Evolutionary conservation across 2,329 filamentous ascomycete species (phyloP), one percentile per base, ranked within the genome.

Genomic region (Thyridium curvatum): DNA sequence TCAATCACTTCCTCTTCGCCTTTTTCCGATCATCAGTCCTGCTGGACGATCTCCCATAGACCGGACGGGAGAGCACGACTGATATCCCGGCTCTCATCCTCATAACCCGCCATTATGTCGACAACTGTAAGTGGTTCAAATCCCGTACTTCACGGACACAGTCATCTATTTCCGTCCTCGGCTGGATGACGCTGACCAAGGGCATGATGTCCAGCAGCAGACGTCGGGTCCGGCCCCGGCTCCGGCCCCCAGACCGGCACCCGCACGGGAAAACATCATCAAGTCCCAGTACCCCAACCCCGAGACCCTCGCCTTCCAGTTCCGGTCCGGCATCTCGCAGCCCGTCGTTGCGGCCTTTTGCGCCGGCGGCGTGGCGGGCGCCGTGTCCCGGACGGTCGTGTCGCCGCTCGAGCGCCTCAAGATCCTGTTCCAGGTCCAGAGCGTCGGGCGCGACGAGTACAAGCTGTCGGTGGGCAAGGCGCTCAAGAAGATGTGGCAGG

Each of bases 341-440:
- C 90, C 91, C 4, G 82, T 96, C 30, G 68, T 89, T 28, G 91
- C 93, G 32, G 90, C 93, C 28, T 98, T 98, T 56, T 84, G 94
- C 54, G 93, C 88, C 21, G 93, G 93, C 45, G 93, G 93, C 49
- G 81, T 96, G 16, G 93, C 93, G 13, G 93, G 93, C 42, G 93
- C 93, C 32, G 91, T 98, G n/a, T 97, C 93, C 26, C 80, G 93
- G 57, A 98, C 93, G 17, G 91, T 97, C 35, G 93, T 98, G 4
- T 97, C 91, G 13, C 93, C 93, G 4, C 79, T 98, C 30, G 93
- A 98, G 65, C 81, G 93, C 47, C 74, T 98, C 42, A 97, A 98
- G 69, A 98, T 98, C 52, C 72, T 98, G n/a, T 89, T 96, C 61
- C 93, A 98, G 61, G 77, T 98, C 18, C 93, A 98, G 67, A 94